Evolutionary conservation across 768 basidiomycete species (phyloP).

Genomic region (Russula vinacea): DNA sequence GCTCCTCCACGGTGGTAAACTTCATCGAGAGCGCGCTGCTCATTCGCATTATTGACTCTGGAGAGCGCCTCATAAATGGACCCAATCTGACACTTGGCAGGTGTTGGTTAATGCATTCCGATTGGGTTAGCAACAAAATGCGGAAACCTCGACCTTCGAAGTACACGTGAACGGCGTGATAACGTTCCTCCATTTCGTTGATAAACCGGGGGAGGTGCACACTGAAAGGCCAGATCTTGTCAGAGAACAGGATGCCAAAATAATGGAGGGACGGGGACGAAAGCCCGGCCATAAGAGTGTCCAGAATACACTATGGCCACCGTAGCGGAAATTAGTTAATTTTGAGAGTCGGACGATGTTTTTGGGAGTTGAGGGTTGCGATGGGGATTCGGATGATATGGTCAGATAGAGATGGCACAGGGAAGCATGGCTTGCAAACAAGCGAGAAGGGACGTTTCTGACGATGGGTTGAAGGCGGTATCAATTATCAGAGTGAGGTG

Average conservation of each 20-base stretch:
- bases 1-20: neutral
- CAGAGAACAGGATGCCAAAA: neutral
- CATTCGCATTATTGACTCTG: neutral
- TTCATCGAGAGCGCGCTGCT: neutral
- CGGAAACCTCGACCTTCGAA: accelerated
- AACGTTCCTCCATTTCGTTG: neutral
- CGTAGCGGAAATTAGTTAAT: neutral
- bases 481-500: neutral
- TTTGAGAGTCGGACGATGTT: neutral
- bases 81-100: neutral
- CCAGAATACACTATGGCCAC: neutral
- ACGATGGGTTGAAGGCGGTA: no score
- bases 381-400: neutral
- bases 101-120: neutral
- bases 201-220: neutral
- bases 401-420: neutral
- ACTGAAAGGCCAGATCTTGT: no score
- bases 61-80: no score
- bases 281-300: neutral
- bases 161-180: neutral
- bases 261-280: constrained; percentile 1
- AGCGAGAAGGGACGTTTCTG: no score
- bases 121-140: neutral
- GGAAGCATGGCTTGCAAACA: neutral
- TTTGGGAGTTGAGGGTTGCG: neutral